Percentiles rank a stretch among this genome's conserved stretches.
Evolutionary conservation across 257 asterid genomes (phyloP).

Genomic region (Gentiana straminea): DNA sequence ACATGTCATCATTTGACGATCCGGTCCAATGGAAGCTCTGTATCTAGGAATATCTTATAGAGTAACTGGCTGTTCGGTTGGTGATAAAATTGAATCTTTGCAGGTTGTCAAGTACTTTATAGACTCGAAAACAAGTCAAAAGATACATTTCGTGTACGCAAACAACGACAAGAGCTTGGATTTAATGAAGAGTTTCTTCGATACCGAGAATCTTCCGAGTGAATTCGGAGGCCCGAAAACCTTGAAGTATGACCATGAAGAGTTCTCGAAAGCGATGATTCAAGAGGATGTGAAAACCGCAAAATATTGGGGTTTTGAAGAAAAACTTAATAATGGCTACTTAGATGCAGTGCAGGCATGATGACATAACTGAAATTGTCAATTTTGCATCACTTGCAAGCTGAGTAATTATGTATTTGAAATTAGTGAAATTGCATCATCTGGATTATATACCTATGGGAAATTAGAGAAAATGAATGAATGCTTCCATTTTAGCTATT

Average conservation of each 20-base stretch:
- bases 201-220: constrained; percentile 61
- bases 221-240: constrained; percentile 85
- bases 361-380: constrained; percentile 13
- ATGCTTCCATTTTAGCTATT: too few relatives aligned
- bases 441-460: too few relatives aligned
- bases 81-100: constrained; percentile 7
- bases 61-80: neutral
- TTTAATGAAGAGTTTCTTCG: constrained; percentile 56
- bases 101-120: constrained; percentile 67
- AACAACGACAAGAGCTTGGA: constrained; percentile 55
- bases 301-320: constrained; percentile 47
- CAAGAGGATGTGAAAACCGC: constrained; percentile 66
- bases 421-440: too few relatives aligned
- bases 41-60: neutral
- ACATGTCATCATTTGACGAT: neutral
- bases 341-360: constrained; percentile 3
- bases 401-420: constrained; percentile 10
- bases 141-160: constrained; percentile 59
- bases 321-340: constrained; percentile 9
- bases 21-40: neutral
- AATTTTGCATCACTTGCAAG: constrained; percentile 27
- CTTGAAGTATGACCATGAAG: constrained; percentile 60
- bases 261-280: constrained; percentile 67
- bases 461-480: too few relatives aligned
- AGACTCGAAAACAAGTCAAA: constrained; percentile 48